Evolutionary conservation across 495 filamentous ascomycete species (phyloP).

Genomic region (Neurospora sp.): DNA sequence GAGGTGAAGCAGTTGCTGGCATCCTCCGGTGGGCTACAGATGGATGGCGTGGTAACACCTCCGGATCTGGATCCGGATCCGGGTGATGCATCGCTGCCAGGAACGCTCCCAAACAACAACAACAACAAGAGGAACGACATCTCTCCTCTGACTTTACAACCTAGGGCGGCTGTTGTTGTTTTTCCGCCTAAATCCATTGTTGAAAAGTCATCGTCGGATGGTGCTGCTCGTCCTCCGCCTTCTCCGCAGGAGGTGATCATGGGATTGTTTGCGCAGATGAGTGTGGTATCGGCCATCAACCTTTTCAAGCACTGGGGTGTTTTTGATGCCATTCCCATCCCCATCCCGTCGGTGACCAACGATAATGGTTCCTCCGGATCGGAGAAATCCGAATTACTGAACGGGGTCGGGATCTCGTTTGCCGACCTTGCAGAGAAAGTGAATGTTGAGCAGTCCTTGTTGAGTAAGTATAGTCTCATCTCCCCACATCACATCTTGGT

Average conservation of each 20-base stretch:
- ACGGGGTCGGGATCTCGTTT: neutral
- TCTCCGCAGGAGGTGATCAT: constrained; percentile 18
- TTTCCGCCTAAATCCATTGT: neutral
- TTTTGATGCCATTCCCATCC: constrained; percentile 22
- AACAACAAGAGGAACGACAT: neutral
- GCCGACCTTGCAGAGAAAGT: constrained; percentile 16
- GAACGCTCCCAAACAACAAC: neutral
- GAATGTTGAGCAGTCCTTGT: constrained; percentile 15
- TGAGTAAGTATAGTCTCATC: constrained; percentile 10
- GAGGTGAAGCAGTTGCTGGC: neutral
- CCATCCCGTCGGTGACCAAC: no score
- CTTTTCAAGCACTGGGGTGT: constrained; percentile 26
- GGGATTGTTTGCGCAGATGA: constrained; percentile 16
- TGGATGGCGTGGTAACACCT: neutral
- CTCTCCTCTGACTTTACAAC: constrained; percentile 5
- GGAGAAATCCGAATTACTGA: no score
- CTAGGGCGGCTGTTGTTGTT: neutral
- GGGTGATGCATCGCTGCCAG: neutral
- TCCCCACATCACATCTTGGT: neutral
- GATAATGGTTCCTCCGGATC: no score
- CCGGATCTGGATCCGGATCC: neutral
- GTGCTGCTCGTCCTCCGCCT: constrained; percentile 14
- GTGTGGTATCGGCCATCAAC: constrained; percentile 18
- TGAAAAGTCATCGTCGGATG: neutral
- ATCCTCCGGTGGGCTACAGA: neutral